phyloP scores from a whole-genome alignment of 306 rosid genomes.

The Potentilla sterilis region DNA sequence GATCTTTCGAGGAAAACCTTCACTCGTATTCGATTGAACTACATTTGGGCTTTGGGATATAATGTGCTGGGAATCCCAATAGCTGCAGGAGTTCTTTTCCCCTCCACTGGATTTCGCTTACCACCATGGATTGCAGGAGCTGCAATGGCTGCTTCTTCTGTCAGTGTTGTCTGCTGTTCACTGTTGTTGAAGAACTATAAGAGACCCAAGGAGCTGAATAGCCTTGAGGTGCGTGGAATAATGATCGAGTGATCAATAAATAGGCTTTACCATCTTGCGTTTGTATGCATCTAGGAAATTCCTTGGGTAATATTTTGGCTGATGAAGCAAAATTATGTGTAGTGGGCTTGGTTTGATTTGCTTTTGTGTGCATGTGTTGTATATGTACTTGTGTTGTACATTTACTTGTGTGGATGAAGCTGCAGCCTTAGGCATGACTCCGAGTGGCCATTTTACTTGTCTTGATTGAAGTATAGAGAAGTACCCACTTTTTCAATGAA shows the following conservation, averaged over 20 bases:
- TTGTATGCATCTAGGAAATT: neutral
- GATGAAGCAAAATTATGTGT: neutral
- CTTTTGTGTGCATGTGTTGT: neutral
- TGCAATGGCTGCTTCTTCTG: slow-evolving; percentile 78
- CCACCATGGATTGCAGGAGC: slow-evolving; percentile 87
- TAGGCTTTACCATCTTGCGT: neutral
- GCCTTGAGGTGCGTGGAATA: slow-evolving; percentile 41
- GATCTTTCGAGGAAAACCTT: slow-evolving; percentile 67
- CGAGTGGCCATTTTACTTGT: too few relatives aligned
- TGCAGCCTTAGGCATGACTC: too few relatives aligned
- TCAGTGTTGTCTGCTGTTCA: slow-evolving; percentile 67
- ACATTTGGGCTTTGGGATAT: slow-evolving; percentile 65
- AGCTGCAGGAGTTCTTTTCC: slow-evolving; percentile 63
- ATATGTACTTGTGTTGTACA: too few relatives aligned
- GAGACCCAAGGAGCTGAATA: slow-evolving; percentile 47
- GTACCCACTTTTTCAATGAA: too few relatives aligned
- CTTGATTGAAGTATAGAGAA: too few relatives aligned
- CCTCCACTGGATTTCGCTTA: slow-evolving; percentile 47
- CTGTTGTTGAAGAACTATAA: slow-evolving; percentile 53
- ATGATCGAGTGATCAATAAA: slow-evolving; percentile 28
- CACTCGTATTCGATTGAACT: slow-evolving; percentile 39
- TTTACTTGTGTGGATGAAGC: too few relatives aligned
- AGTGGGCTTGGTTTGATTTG: neutral
- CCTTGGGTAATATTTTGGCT: neutral
- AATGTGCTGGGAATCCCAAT: slow-evolving; percentile 62